Evolutionary conservation across 2,329 filamentous ascomycete species (phyloP).

Genomic region (Phialophora verrucosa): DNA sequence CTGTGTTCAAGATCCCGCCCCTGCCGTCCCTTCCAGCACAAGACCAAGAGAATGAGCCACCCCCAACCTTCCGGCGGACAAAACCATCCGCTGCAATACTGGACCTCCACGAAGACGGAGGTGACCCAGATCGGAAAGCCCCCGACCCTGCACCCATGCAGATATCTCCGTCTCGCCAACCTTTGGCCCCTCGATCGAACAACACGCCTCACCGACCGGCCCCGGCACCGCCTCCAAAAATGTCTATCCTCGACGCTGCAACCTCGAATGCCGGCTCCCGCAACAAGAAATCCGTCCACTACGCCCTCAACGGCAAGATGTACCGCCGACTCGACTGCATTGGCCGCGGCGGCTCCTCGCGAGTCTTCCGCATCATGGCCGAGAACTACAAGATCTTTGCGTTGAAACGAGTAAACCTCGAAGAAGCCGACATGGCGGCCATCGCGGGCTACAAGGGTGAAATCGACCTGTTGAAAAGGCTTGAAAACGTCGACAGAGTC

Average conservation of each 20-base stretch:
- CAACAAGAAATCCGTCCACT: slow-evolving; percentile 75
- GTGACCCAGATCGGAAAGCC: slow-evolving; percentile 40
- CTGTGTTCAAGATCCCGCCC: slow-evolving; percentile 65
- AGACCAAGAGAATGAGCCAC: slow-evolving; percentile 85
- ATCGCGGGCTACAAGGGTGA: slow-evolving; percentile 91
- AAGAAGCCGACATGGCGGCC: slow-evolving; percentile 83
- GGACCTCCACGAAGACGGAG: slow-evolving; percentile 61
- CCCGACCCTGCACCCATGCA: slow-evolving; percentile 54
- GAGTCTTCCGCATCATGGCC: slow-evolving; percentile 95
- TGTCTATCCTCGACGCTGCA: slow-evolving; percentile 92
- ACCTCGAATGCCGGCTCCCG: slow-evolving; percentile 83
- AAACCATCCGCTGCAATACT: slow-evolving; percentile 63
- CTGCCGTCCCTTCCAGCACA: slow-evolving; percentile 66
- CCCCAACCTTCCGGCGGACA: slow-evolving; percentile 68
- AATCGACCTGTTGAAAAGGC: slow-evolving; percentile 83
- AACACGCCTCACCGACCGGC: slow-evolving; percentile 81
- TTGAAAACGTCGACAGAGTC: slow-evolving; percentile 85
- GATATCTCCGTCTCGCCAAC: slow-evolving; percentile 49
- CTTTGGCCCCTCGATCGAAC: slow-evolving; percentile 61
- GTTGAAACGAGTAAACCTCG: slow-evolving; percentile 87
- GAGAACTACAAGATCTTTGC: slow-evolving; percentile 97
- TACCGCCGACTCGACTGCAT: slow-evolving; percentile 91
- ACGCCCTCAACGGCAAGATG: slow-evolving; percentile 87
- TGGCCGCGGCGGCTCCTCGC: slow-evolving; percentile 88
- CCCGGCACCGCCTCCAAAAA: slow-evolving; percentile 83